Percentiles rank a stretch among this genome's conserved stretches.
These are phyloP conservation scores for Candida sp. DNA, from an alignment of 1,139 yeast genomes.

Conservation along the genomic window DNA sequence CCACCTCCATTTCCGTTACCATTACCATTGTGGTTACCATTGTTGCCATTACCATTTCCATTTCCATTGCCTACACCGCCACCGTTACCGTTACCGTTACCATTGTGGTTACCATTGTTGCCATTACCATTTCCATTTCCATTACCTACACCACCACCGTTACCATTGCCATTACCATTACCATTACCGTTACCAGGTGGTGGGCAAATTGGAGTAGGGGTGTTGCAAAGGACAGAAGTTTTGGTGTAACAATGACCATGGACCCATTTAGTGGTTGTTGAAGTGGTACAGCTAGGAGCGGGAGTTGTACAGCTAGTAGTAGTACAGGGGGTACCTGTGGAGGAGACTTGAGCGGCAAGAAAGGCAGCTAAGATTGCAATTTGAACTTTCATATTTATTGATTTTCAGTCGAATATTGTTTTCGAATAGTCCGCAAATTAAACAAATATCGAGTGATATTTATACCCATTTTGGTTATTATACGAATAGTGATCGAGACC, in stretches of 20 bases:
- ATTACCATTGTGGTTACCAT: neutral
- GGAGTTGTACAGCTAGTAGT: neutral
- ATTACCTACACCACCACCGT: conserved; percentile 6
- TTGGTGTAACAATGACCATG: neutral
- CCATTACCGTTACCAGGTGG: neutral
- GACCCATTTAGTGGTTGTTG: neutral
- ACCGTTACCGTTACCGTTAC: conserved; percentile 4
- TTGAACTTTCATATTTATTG: neutral
- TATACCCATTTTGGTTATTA: too few species aligned
- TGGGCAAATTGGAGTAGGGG: neutral
- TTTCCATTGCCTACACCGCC: neutral
- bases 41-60: neutral
- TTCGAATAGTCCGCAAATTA: too few species aligned
- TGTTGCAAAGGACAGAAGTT: neutral
- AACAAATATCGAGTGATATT: too few species aligned
- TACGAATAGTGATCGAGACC: too few species aligned
- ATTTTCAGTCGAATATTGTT: neutral
- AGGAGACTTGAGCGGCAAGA: neutral
- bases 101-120: conserved; percentile 6
- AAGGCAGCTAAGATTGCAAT: neutral
- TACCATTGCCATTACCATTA: conserved; percentile 1
- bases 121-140: conserved; percentile 5
- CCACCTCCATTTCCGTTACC: neutral
- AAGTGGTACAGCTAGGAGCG: neutral
- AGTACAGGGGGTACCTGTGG: neutral